Evolutionary conservation across 768 basidiomycete species (phyloP).

Genomic region (Panaeolus papilionaceus): DNA sequence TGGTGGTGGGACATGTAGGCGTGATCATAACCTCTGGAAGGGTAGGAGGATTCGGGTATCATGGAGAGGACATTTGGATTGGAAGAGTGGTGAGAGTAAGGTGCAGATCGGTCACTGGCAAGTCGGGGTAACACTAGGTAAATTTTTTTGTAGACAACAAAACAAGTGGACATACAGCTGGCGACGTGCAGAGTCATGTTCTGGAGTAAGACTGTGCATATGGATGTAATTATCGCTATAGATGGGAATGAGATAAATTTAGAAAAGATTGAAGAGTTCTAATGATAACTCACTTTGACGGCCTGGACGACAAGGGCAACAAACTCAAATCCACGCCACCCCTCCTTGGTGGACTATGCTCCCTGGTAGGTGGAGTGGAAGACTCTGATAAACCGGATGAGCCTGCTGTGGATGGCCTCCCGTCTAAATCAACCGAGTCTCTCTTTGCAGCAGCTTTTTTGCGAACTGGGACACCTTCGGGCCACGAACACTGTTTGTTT

Average conservation of each 20-base stretch:
- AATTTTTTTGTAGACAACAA: slow-evolving; percentile 15
- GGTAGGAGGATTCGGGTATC: slow-evolving; percentile 64
- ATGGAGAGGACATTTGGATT: slow-evolving; percentile 53
- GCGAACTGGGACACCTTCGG: slow-evolving; percentile 74
- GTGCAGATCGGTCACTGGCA: slow-evolving; percentile 46
- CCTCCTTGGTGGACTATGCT: slow-evolving; percentile 67
- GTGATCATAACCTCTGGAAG: slow-evolving; percentile 56
- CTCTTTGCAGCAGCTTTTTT: slow-evolving; percentile 68
- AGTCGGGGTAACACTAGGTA: slow-evolving; percentile 22
- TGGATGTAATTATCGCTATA: slow-evolving; percentile 53
- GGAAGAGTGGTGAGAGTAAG: slow-evolving; percentile 50
- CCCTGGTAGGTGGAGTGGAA: slow-evolving; percentile 75
- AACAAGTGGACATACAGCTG: slow-evolving; percentile 47
- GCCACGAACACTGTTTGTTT: slow-evolving; percentile 75
- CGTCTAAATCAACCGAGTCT: slow-evolving; percentile 55
- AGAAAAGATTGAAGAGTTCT: slow-evolving; percentile 18
- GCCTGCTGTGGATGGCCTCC: slow-evolving; percentile 75
- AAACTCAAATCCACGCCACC: slow-evolving; percentile 47
- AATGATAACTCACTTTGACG: slow-evolving; percentile 41
- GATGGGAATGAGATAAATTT: slow-evolving; percentile 24
- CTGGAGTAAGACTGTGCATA: slow-evolving; percentile 49
- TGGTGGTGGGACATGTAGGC: slow-evolving; percentile 39
- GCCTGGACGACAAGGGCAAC: slow-evolving; percentile 47
- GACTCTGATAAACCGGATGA: slow-evolving; percentile 76
- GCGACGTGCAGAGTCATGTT: slow-evolving; percentile 51